Evolutionary conservation across 352 stramenopile genomes (phyloP), one percentile per base, ranked within the genome.

Genomic region (Pythium biforme): DNA sequence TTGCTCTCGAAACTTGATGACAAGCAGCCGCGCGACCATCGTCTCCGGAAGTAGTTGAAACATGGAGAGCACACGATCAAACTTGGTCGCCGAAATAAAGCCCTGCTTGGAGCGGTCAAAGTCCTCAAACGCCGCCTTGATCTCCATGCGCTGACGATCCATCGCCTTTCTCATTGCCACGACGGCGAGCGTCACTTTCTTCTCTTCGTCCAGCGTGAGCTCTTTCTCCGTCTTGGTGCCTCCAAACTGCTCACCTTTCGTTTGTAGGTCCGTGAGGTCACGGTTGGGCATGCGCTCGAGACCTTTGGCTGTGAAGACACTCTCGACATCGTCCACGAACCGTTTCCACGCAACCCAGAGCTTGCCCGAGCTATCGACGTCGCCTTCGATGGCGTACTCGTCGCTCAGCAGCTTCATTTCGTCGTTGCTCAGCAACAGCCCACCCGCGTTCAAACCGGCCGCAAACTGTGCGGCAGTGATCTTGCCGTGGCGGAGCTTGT

Each of bases 251-350:
- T 85, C 76, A 7, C 75, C 73, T 11, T 79, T 75, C 20, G 68
- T 76, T 43, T 81, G 64, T 7, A 88, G 40, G 33, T 69, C 73
- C 1, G 61, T 71, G 9, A 94, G 51, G 34, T 94, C 79, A 25
- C 77, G 69, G 22, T 83, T 75, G 1, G 85, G 85, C 25, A 70
- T 77, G 2, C 79, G 78, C 39, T 94, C 85, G 7, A 94, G 70
- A 2, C 73, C 75, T 49, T 90, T 92, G 11, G 86, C 69, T 0
- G 86, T 93, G 73, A 94, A 94, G 0, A 92, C 77, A 52, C 68
- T 85, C 57, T 94, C 86, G 1, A 94, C 66, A n/a, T 92, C 81
- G 33, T 94, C 81, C 15, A 91, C 86, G 50, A 94, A 92, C 7
- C 66, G 39, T 55, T 87, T 90, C 86, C 86, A 94, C 33, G 77